phyloP scores from a whole-genome alignment of 2,329 filamentous ascomycete species.

The Cordyceps javanica region DNA sequence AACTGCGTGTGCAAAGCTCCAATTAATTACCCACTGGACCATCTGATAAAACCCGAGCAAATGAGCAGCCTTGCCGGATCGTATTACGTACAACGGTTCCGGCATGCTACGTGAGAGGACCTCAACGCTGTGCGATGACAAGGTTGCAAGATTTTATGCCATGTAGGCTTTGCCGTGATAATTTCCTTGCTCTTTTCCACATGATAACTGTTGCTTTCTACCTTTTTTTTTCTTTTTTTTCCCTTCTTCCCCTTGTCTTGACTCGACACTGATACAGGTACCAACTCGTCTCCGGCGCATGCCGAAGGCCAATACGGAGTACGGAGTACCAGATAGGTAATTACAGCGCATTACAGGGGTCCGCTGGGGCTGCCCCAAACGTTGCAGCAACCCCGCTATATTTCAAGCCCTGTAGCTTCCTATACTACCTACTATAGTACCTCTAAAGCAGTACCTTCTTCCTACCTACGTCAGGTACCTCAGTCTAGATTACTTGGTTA shows the following conservation, averaged over 20 bases:
- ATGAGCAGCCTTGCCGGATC: neutral
- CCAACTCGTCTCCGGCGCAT: neutral
- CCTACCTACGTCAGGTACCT: neutral
- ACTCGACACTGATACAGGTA: too few species aligned
- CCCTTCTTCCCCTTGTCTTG: too few species aligned
- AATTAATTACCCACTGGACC: conserved; percentile 4
- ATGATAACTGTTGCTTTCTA: too few species aligned
- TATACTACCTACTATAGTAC: neutral
- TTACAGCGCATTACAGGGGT: neutral
- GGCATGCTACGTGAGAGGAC: conserved; percentile 3
- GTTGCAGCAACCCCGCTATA: conserved; percentile 10
- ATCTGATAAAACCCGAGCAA: conserved; percentile 1
- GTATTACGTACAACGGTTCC: conserved; percentile 5
- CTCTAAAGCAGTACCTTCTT: too few species aligned
- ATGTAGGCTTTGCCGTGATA: neutral
- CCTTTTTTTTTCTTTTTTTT: too few species aligned
- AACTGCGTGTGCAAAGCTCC: too few species aligned
- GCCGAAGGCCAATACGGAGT: too few species aligned
- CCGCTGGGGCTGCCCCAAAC: neutral
- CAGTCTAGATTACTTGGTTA: too few species aligned
- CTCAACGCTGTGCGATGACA: too few species aligned
- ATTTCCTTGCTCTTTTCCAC: too few species aligned
- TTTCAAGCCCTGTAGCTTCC: neutral
- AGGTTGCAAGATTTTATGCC: too few species aligned
- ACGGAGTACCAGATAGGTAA: too few species aligned